Evolutionary conservation across 305 asterid species (phyloP), one percentile per base, ranked within the genome.

Genomic region (Fraxinus velutina): DNA sequence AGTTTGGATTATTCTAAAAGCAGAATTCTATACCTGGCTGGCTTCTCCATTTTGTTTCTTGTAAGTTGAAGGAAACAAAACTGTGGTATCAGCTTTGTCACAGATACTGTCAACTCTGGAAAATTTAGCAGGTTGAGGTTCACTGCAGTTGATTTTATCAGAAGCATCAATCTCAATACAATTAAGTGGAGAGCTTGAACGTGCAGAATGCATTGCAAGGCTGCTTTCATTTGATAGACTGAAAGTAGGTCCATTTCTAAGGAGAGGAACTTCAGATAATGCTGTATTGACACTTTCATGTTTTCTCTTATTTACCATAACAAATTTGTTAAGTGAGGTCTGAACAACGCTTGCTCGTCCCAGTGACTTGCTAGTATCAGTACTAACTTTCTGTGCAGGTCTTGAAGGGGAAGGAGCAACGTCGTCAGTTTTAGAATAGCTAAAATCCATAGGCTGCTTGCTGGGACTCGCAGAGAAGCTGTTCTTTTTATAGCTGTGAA

Each of bases 241-340:
- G 36, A 42, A 47, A 74, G 81, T 32, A 79, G 87, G 89, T 84
- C 92, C 90, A 83, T 84, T 91, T 90, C 99, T 90, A 79, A 94
- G 98, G 75, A 96, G 86, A 29, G 99, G 98, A 72, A 89, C 84
- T 87, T 96, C 99, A 84, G 98, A 92, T 80, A 96, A 85, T 37
- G 90, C 87, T 72, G 89, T 89, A 85, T 89, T 91, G 81, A 85
- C 77, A 84, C 81, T 78, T 83, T 94, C 98, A 84, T 88, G 97
- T 85, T 96, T 94, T 90, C 99, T 90, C 97, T 96, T 96, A 87
- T 86, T 90, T 62, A 90, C 88, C 4, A 86, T 77, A 70, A 96
- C 93, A 86, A 91, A 94, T 79, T 88, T 94, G 78, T 90, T 78
- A 57, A 96, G 94, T 79, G 98, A 92, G 86, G 89, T 87, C 88